phyloP scores from a whole-genome alignment of 139 green algal genomes.

The Yamagishiella unicocca region DNA sequence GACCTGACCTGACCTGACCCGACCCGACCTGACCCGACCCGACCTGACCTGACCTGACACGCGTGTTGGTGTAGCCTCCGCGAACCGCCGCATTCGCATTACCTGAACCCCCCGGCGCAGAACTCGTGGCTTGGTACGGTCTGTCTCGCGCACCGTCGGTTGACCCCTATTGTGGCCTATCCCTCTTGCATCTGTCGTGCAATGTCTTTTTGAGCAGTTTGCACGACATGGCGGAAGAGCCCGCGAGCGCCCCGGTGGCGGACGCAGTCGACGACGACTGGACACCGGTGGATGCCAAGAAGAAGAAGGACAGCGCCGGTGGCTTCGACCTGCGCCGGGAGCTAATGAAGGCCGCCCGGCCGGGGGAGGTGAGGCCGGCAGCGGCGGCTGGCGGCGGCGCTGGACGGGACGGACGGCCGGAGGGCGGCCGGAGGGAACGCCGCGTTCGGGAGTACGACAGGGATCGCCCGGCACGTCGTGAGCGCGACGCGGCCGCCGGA shows the following conservation, averaged over 20 bases:
- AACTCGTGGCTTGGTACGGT: neutral
- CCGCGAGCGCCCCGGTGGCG: neutral
- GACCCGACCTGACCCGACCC: too few species aligned
- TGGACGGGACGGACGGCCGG: neutral
- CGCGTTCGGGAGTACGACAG: neutral
- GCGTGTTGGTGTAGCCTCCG: too few species aligned
- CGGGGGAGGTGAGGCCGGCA: neutral
- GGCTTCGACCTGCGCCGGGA: neutral
- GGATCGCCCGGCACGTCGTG: neutral
- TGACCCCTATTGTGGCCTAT: neutral
- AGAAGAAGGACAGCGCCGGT: constrained; percentile 32
- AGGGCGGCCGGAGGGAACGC: neutral
- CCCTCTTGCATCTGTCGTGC: neutral
- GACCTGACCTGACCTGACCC: too few species aligned
- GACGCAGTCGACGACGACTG: constrained; percentile 16
- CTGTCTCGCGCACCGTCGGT: neutral
- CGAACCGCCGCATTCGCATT: neutral
- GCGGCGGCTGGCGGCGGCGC: neutral
- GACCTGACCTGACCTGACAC: too few species aligned
- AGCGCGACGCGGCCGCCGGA: neutral
- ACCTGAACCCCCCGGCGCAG: neutral
- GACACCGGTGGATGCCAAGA: constrained; percentile 26
- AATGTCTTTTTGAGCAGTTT: neutral
- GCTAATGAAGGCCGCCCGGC: constrained; percentile 1
- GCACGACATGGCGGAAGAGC: neutral